Base-by-base conservation (phyloP, 2,329 filamentous ascomycete species). In the Colletotrichum simmondsii region DNA sequence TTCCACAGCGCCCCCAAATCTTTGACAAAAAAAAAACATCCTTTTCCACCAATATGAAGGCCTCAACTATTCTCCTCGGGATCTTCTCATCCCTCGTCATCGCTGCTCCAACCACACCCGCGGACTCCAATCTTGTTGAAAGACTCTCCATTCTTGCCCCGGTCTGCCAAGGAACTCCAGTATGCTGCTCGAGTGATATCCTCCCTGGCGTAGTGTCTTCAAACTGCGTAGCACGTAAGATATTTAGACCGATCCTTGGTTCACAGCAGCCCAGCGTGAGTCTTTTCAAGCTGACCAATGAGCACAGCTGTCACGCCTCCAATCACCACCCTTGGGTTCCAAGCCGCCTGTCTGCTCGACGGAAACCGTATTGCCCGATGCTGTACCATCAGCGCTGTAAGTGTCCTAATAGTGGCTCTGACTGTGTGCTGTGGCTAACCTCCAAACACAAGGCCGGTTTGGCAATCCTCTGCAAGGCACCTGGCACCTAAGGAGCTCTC, bases 151-250 rank as follows among this genome's bases (percentile, higher is more conserved):
- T 35, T n/a, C 46, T 63, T 53, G 2, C 19, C 14, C 10, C 37
- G 1, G 2, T 71, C 7, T 71, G 68, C 19, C 16, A 35, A 0
- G 16, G 57, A 10, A 37, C 37, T 16, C 49, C 64, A 1, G 19
- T 68, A 3, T 71, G 68, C 52, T 71, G 69, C 14, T 19, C n/a
- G 6, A n/a, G 14, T 4, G 32, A 62, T 26, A 26, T 16, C 2
- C 8, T 37, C 6, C 30, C 26, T 12, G 12, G n/a, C 2, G 22
- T 24, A 2, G 16, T 49, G 7, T 42, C 49, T 5, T 30, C 58
- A 24, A 24, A 68, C 6, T 68, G 42, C 32, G n/a, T 26, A 11
- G 58, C 65, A 4, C 53, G 69, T 72, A 68, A 10, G 69, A 30
- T 16, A 6, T 19, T 14, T 11, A 5, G 1, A 12, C 22, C 3